These are phyloP conservation scores for Fusarium brevicatenulatum DNA, from an alignment of 2,329 filamentous ascomycete genomes.

Conservation along the genomic window DNA sequence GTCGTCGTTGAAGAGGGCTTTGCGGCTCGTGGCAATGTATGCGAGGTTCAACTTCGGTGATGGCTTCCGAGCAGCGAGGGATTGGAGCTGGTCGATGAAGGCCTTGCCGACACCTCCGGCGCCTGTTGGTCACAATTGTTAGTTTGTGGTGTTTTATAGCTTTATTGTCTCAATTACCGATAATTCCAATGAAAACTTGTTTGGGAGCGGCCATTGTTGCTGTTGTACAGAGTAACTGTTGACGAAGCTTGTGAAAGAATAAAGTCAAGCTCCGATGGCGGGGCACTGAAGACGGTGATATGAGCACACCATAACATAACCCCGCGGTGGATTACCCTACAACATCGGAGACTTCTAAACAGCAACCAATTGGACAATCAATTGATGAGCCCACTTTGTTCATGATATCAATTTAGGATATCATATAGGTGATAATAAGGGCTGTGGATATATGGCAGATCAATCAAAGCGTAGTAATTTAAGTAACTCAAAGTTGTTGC, in stretches of 20 bases:
- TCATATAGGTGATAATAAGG: not conserved
- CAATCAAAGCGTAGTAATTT: not conserved
- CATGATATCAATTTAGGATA: not conserved
- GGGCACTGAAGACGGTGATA: conserved; percentile 42
- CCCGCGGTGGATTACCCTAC: conserved; percentile 45
- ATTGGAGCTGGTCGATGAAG: conserved; percentile 85
- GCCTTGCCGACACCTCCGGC: conserved; percentile 92
- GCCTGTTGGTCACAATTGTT: conserved; percentile 62
- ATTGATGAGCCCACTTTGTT: conserved; percentile 20
- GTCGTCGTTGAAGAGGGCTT: conserved; percentile 78
- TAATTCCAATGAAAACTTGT: conserved; percentile 64
- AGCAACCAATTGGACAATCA: conserved; percentile 27
- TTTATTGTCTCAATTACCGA: conserved; percentile 51
- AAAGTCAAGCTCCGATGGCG: conserved; percentile 50
- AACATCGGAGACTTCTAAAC: conserved; percentile 14
- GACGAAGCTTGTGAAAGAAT: conserved; percentile 40
- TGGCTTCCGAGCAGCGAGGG: conserved; percentile 72
- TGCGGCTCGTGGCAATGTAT: conserved; percentile 87
- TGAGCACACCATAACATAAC: conserved; percentile 40
- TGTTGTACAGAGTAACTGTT: conserved; percentile 20
- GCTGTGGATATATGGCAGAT: not conserved
- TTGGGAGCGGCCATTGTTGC: conserved; percentile 56
- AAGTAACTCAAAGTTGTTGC: not conserved
- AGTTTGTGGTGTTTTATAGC: not conserved
- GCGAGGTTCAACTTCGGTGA: conserved; percentile 79